Percentiles rank a stretch among this genome's conserved stretches.
phyloP scores from a whole-genome alignment of 2,329 filamentous ascomycete genomes.

The Pseudohalonectria lignicola region DNA sequence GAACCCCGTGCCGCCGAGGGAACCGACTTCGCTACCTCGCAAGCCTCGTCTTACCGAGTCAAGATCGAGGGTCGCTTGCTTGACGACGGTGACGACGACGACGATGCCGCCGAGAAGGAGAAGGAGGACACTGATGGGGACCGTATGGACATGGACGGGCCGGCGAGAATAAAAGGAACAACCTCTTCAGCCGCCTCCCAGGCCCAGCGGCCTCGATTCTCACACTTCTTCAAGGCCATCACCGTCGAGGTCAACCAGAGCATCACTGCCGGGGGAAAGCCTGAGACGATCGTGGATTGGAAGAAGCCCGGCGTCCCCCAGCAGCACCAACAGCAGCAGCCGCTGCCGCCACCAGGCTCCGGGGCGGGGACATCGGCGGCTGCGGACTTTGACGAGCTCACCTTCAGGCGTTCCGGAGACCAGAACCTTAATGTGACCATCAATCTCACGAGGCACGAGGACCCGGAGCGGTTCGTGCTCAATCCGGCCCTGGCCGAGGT shows the following conservation, averaged over 20 bases:
- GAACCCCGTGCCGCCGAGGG: conserved; percentile 57
- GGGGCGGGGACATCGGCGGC: no score
- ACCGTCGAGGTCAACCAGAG: conserved; percentile 48
- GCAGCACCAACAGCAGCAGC: conserved; percentile 19
- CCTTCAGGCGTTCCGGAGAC: conserved; percentile 85
- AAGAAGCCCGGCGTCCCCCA: conserved; percentile 59
- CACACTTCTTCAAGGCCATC: conserved; percentile 74
- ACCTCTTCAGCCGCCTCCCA: conserved; percentile 17
- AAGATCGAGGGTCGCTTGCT: conserved; percentile 85
- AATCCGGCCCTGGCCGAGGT: conserved; percentile 72
- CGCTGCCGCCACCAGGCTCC: no score
- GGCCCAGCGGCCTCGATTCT: conserved; percentile 43
- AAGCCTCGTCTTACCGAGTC: conserved; percentile 73
- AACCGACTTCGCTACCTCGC: conserved; percentile 71
- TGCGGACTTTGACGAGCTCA: conserved; percentile 78
- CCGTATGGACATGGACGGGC: conserved; percentile 49
- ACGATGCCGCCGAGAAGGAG: conserved; percentile 37
- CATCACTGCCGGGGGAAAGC: conserved; percentile 27
- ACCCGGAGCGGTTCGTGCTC: conserved; percentile 72
- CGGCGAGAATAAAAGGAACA: conserved; percentile 21
- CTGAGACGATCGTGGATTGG: conserved; percentile 65
- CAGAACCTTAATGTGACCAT: conserved; percentile 88
- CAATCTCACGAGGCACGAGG: conserved; percentile 75
- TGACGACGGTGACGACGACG: conserved; percentile 52
- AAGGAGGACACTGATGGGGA: conserved; percentile 30